Evolutionary conservation across 1,284 basidiomycete species (phyloP).

Genomic region (Exobasidium rhododendri): DNA sequence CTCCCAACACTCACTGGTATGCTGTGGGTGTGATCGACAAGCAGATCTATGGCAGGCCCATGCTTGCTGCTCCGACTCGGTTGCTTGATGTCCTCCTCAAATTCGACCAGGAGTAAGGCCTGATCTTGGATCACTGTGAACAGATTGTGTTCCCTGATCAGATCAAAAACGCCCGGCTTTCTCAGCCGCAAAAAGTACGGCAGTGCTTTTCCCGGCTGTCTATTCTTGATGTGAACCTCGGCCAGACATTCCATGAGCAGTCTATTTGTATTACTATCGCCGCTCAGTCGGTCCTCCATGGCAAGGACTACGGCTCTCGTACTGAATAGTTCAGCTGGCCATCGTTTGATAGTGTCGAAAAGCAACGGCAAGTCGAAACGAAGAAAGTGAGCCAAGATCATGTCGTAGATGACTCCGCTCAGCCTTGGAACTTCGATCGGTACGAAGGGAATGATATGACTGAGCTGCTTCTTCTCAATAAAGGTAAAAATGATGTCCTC

Average conservation of each 20-base stretch:
- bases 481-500: conserved; percentile 93
- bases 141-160: conserved; percentile 88
- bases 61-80: conserved; percentile 39
- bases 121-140: conserved; percentile 94
- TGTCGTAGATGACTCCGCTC: conserved; percentile 83
- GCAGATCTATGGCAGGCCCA: conserved; percentile 72
- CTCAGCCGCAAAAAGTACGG: conserved; percentile 83
- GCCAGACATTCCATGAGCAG: conserved; percentile 86
- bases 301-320: conserved; percentile 80
- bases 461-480: conserved; percentile 73
- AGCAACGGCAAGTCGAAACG: conserved; percentile 67
- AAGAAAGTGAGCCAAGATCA: conserved; percentile 85
- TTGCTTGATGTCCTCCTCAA: conserved; percentile 66
- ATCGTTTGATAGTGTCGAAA: conserved; percentile 70
- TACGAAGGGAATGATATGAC: conserved; percentile 84
- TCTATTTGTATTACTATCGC: conserved; percentile 56
- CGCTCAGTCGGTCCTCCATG: conserved; percentile 75
- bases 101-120: conserved; percentile 83
- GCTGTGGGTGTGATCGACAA: conserved; percentile 92
- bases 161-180: conserved; percentile 83
- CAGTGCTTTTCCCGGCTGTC: conserved; percentile 88
- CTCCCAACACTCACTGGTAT: too few relatives aligned
- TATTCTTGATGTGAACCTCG: conserved; percentile 82
- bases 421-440: conserved; percentile 79
- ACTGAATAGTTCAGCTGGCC: conserved; percentile 90